Evolutionary conservation across 345 rosid genomes (phyloP), one percentile per base, ranked within the genome.

Genomic region (Pseudoturritis turrita): DNA sequence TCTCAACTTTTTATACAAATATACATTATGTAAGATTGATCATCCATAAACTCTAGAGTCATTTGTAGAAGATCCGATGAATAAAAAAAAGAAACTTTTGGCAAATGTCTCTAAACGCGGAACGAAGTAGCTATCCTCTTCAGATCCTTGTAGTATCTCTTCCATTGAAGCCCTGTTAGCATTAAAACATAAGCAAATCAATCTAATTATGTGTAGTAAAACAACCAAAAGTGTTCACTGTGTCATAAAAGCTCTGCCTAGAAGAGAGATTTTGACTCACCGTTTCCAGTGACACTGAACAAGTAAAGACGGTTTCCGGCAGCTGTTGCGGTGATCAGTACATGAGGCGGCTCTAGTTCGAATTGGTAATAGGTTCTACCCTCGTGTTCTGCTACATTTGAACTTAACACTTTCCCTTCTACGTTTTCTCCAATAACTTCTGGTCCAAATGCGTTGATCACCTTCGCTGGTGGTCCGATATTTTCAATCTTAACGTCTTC

Each of bases 311-410:
- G 96, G 76, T 90, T 93, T 37, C 98, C 98, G 0, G 97, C 97
- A 25, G 97, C 98, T 35, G 98, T 90, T 78, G 98, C 98, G 0
- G 94, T 93, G 71, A 93, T 90, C 63, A 93, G 83, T 14, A 56
- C 88, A 75, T 93, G 96, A 46, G 98, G 98, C 1, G 97, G 96
- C 85, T 93, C 98, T 81, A 93, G 72, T 79, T 93, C 96, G 39
- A 65, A 93, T 70, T 82, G 97, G 83, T 93, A 90, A 70, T 93
- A 90, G 52, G 63, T 83, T 68, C 96, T 84, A 71, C 98, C 97
- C 0, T 79, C 81, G 53, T 88, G 89, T 77, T 90, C 85, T 3
- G 78, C 82, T 45, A 87, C 90, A 33, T 83, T 79, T 54, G 78
- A 85, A 77, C 87, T 90, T n/a, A 84, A 47, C 52, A 93, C 95